Conservation (phyloP, 768 basidiomycete species). For the Tricholoma terreum region DNA sequence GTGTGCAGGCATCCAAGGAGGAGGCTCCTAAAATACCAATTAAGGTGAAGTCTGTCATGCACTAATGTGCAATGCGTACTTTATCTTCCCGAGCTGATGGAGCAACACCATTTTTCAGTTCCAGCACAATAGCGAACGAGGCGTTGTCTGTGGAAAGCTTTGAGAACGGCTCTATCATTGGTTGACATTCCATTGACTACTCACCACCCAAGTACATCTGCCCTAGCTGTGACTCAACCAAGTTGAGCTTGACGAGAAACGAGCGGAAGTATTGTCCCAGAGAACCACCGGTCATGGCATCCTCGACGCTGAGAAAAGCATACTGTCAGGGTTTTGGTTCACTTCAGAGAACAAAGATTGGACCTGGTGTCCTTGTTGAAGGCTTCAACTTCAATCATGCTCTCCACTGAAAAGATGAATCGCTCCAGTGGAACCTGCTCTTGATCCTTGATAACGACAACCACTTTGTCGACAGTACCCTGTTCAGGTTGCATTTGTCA, state of each 20-base stretch:
- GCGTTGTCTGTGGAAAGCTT: slow-evolving; percentile 49
- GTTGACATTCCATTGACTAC: neutral
- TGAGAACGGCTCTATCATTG: neutral
- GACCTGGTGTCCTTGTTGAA: slow-evolving; percentile 72
- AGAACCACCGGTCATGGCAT: slow-evolving; percentile 60
- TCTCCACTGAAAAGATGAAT: slow-evolving; percentile 84
- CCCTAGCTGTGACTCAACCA: slow-evolving; percentile 72
- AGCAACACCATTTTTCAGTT: slow-evolving; percentile 64
- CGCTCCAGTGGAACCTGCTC: slow-evolving; percentile 83
- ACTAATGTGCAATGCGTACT: slow-evolving; percentile 37
- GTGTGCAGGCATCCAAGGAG: slow-evolving; percentile 79
- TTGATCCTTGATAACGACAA: slow-evolving; percentile 81
- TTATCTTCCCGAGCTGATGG: slow-evolving; percentile 41
- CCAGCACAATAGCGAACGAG: slow-evolving; percentile 81
- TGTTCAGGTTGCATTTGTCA: slow-evolving; percentile 23
- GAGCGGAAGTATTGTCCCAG: slow-evolving; percentile 79
- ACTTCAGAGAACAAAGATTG: neutral
- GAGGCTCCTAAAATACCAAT: slow-evolving; percentile 48
- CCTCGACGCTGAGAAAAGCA: slow-evolving; percentile 53
- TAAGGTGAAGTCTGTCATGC: neutral
- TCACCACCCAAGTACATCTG: slow-evolving; percentile 54
- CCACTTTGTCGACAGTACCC: slow-evolving; percentile 78
- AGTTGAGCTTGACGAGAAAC: slow-evolving; percentile 76
- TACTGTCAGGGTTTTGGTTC: neutral
- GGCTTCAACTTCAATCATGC: slow-evolving; percentile 68